A percentile compares a stretch with the other conserved stretches of the same genome.
These are phyloP conservation scores for Phytophthora palmivora DNA, from an alignment of 352 stramenopile species.

Conservation along the genomic window DNA sequence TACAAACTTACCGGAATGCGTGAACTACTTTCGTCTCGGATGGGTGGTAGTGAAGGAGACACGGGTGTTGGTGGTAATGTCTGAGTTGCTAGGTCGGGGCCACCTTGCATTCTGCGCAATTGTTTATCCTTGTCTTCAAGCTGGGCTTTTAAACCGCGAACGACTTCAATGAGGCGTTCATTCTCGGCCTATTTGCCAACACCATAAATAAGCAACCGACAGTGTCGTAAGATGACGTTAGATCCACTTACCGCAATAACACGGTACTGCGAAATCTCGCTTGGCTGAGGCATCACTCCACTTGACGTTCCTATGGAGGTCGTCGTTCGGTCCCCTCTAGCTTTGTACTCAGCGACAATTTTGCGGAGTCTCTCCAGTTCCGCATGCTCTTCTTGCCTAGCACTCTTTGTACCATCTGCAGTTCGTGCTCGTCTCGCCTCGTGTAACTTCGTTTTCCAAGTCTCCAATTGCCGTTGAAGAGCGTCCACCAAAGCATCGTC, in stretches of 20 bases:
- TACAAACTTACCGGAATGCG: constrained; percentile 44
- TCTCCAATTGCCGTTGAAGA: constrained; percentile 73
- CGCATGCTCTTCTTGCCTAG: constrained; percentile 43
- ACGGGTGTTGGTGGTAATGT: not conserved
- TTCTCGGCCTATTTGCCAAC: constrained; percentile 59
- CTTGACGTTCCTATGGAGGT: not conserved
- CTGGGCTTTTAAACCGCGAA: constrained; percentile 59
- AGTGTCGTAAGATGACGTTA: too few relatives aligned
- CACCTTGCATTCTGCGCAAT: constrained; percentile 26
- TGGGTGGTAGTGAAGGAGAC: constrained; percentile 21
- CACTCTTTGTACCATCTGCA: constrained; percentile 47
- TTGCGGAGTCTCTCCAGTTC: constrained; percentile 61
- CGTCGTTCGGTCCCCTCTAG: constrained; percentile 20
- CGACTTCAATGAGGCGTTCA: constrained; percentile 61
- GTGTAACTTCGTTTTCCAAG: constrained; percentile 61
- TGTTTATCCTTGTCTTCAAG: constrained; percentile 73
- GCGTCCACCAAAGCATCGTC: constrained; percentile 84
- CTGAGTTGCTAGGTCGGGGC: not conserved
- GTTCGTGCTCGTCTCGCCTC: constrained; percentile 71
- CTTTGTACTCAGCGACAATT: constrained; percentile 39
- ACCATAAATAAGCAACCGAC: not conserved
- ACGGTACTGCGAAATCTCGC: constrained; percentile 61
- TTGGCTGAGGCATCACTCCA: constrained; percentile 50
- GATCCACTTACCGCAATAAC: constrained; percentile 46
- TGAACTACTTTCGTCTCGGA: constrained; percentile 30